Conservation (phyloP, 192 early-diverging fungal species). For the Umbelopsis ramanniana region DNA sequence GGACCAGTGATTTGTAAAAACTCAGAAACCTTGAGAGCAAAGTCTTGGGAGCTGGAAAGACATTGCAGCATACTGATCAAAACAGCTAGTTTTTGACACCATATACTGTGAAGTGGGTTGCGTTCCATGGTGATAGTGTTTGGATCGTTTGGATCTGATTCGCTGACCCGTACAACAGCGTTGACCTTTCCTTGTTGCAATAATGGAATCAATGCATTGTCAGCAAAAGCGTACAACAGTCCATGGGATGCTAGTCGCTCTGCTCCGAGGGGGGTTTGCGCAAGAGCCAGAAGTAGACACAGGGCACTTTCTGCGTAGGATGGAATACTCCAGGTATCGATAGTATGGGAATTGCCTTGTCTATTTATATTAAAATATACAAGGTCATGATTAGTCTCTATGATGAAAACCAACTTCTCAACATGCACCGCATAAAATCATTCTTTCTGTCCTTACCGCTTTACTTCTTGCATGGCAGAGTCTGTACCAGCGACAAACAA, state of each 20-base stretch:
- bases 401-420: neutral
- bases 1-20: conserved; percentile 51
- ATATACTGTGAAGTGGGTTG: conserved; percentile 49
- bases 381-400: neutral
- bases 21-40: conserved; percentile 45
- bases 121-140: conserved; percentile 30
- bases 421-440: no score
- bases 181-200: conserved; percentile 43
- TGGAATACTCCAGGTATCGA: conserved; percentile 32
- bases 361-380: neutral
- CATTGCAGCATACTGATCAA: conserved; percentile 48
- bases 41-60: conserved; percentile 36
- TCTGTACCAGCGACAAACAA: conserved; percentile 42
- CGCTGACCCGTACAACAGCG: conserved; percentile 38
- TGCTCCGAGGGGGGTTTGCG: conserved; percentile 47
- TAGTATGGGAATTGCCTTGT: conserved; percentile 5
- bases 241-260: conserved; percentile 38
- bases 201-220: conserved; percentile 45
- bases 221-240: conserved; percentile 45
- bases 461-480: conserved; percentile 38
- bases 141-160: conserved; percentile 33
- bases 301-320: conserved; percentile 52
- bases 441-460: conserved; percentile 26
- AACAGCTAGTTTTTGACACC: conserved; percentile 56
- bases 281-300: conserved; percentile 45